Percentiles rank a stretch among this genome's conserved stretches.
These are phyloP conservation scores for Tolypocladium cylindrosporum DNA, from an alignment of 2,329 filamentous ascomycete species.

Conservation along the genomic window DNA sequence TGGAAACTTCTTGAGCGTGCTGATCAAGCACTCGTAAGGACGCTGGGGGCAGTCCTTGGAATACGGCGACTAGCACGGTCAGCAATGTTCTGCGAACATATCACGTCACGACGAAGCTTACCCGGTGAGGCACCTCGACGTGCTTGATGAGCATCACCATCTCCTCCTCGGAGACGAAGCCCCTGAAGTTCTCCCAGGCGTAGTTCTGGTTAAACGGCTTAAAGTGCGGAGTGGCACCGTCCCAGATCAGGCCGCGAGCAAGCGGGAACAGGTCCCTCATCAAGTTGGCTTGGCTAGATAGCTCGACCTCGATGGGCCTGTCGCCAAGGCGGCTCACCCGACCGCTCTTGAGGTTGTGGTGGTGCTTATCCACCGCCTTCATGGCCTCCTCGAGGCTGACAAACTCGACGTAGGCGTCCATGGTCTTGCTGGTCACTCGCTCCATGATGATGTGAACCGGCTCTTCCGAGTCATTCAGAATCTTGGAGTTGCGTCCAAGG, in stretches of 20 bases:
- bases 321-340: constrained; percentile 43
- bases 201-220: constrained; percentile 22
- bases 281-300: constrained; percentile 45
- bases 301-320: constrained; percentile 44
- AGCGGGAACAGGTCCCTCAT: constrained; percentile 55
- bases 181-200: constrained; percentile 44
- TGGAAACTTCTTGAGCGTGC: constrained; percentile 51
- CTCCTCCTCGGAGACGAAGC: constrained; percentile 53
- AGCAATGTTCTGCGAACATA: not conserved
- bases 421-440: constrained; percentile 50
- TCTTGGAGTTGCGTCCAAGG: constrained; percentile 45
- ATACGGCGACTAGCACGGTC: constrained; percentile 41
- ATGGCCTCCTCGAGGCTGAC: constrained; percentile 40
- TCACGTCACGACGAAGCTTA: constrained; percentile 23
- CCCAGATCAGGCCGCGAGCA: constrained; percentile 46
- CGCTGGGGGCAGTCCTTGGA: constrained; percentile 52
- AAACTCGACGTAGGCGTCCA: constrained; percentile 53
- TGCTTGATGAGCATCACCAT: constrained; percentile 55
- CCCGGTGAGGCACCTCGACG: constrained; percentile 50
- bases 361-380: constrained; percentile 38
- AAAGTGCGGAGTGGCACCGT: constrained; percentile 32
- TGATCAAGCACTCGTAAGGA: constrained; percentile 56
- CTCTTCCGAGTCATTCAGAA: constrained; percentile 43
- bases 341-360: constrained; percentile 24
- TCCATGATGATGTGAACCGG: constrained; percentile 57